Conservation (phyloP, 345 rosid species). For the Mallotus nudiflorus region DNA sequence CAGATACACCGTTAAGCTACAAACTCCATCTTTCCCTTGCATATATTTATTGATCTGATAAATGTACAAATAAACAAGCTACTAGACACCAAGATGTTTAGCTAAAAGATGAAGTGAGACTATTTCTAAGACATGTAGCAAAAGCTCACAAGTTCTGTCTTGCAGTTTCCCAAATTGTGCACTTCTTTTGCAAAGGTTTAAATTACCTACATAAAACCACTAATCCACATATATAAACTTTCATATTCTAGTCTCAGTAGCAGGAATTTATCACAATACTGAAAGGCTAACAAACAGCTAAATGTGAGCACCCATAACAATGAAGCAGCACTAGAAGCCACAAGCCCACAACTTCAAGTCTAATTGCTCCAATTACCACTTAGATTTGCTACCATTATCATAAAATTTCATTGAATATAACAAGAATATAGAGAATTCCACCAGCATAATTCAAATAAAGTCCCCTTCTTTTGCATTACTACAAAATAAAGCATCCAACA, state of each 20-base stretch:
- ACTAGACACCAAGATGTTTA: not conserved
- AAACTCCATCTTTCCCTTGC: not conserved
- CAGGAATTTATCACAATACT: not conserved
- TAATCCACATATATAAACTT: not conserved
- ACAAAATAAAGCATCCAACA: not conserved
- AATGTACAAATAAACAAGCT: not conserved
- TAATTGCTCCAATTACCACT: not conserved
- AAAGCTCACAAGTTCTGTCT: not conserved
- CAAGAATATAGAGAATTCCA: not conserved
- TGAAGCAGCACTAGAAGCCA: not conserved
- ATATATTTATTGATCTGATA: not conserved
- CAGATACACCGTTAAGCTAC: not conserved
- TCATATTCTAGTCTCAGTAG: not conserved
- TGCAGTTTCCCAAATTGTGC: not conserved
- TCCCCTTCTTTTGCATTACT: not conserved
- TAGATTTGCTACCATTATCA: not conserved
- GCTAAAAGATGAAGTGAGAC: not conserved
- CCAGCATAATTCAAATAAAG: not conserved
- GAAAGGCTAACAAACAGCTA: not conserved
- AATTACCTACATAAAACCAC: not conserved
- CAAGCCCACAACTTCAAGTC: not conserved
- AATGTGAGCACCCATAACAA: not conserved
- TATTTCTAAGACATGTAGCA: conserved; percentile 8
- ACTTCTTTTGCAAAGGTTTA: not conserved
- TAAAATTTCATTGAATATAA: not conserved